Evolutionary conservation across 2,329 filamentous ascomycete species (phyloP), one percentile per base, ranked within the genome.

Genomic region (Neofusicoccum ribis): DNA sequence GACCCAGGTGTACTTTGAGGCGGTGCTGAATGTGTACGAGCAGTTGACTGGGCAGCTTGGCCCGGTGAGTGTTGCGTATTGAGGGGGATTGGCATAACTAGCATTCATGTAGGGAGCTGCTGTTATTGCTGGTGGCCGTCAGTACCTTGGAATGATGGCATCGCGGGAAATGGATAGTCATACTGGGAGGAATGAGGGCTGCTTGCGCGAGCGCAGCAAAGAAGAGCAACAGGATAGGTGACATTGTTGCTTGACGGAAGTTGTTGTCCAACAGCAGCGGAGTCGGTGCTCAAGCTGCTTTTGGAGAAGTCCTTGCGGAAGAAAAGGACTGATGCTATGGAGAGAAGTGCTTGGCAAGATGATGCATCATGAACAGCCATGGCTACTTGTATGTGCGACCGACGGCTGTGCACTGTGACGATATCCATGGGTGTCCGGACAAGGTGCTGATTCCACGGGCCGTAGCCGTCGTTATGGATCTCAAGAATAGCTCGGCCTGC

Each of bases 401-500:
- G 17, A 17, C 12, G 15, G 23, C 17, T 31, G 37, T 8, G 5
- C 41, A n/a, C 6, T n/a, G 27, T 36, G 31, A n/a, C 3, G 54
- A 47, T 14, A 14, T 7, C 3, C n/a, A 47, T 46, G n/a, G 43
- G 37, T 46, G 43, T 37, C 43, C 9, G 17, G 27, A 5, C 15
- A 36, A 46, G 41, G 27, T 17, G 23, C 54, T 36, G n/a, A 37
- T 12, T n/a, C 46, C 9, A 39, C 54, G 54, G 54, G 7, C 39
- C 54, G 54, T 34, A 44, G 54, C 54, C 54, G 54, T 46, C 27
- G 27, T 31, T 17, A 37, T 60, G 56, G 31, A 60, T 36, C 56
- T 47, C 31, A 60, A 47, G 52, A 58, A 58, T 58, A 58, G 56
- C 27, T 47, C 43, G n/a, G 6, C 41, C 31, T 60, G 56, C 56